Evolutionary conservation across 148 eudicot species (phyloP).

Genomic region (Fagopyrum esculentum): DNA sequence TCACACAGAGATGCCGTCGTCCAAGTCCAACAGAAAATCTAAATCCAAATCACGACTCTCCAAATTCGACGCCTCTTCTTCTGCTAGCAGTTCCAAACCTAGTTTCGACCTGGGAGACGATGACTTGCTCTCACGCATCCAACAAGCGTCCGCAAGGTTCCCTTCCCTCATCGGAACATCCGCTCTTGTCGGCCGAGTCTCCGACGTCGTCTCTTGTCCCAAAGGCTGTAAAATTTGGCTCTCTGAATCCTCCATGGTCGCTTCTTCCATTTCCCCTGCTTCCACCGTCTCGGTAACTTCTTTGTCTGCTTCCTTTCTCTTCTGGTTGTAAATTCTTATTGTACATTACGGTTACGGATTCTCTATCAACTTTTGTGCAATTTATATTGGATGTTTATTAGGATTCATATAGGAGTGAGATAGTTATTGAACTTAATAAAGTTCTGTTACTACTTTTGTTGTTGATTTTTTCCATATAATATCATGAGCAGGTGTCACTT

Average conservation of each 20-base stretch:
- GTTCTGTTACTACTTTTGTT: background rate
- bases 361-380: background rate
- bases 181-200: constrained; percentile 39
- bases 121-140: constrained; percentile 29
- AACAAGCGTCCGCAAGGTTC: constrained; percentile 46
- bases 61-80: constrained; percentile 9
- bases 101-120: constrained; percentile 23
- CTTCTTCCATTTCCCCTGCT: constrained; percentile 56
- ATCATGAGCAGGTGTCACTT: constrained; percentile 66
- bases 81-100: constrained; percentile 17
- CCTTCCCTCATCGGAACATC: constrained; percentile 53
- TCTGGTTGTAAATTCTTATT: background rate
- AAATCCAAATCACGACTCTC: constrained; percentile 28
- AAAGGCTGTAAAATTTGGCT: constrained; percentile 74
- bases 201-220: constrained; percentile 29
- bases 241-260: constrained; percentile 61
- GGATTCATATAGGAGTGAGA: background rate
- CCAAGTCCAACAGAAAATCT: constrained; percentile 38
- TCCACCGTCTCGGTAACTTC: constrained; percentile 58
- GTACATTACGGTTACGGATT: background rate
- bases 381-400: background rate
- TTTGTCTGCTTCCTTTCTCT: background rate
- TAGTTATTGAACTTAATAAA: background rate
- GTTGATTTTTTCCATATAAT: background rate
- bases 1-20: constrained; percentile 30